Conservation (phyloP, 2,329 filamentous ascomycete genomes). For the Venturia effusa region DNA sequence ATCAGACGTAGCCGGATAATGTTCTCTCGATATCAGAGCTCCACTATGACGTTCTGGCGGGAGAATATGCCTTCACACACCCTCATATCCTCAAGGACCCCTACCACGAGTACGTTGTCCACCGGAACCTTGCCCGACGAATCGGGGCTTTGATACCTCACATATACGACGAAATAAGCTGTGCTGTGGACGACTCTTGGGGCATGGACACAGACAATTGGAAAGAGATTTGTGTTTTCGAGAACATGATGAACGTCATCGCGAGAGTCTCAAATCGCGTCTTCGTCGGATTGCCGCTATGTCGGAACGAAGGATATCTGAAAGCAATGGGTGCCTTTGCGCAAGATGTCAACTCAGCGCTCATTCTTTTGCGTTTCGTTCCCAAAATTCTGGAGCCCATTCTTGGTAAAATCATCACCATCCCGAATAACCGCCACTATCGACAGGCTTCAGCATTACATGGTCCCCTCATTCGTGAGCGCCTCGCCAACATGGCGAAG, state of each 20-base stretch:
- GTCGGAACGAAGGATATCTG: conserved; percentile 10
- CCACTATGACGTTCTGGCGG: conserved; percentile 29
- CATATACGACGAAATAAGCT: conserved; percentile 27
- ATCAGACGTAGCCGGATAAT: conserved; percentile 24
- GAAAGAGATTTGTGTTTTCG: conserved; percentile 12
- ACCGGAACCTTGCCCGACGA: conserved; percentile 29
- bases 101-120: conserved; percentile 32
- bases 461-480: conserved; percentile 24
- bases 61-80: conserved; percentile 28
- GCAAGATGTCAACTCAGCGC: not conserved
- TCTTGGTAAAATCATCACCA: conserved; percentile 18
- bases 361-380: conserved; percentile 1
- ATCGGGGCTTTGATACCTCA: conserved; percentile 27
- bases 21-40: conserved; percentile 26
- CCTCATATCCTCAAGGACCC: conserved; percentile 25
- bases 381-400: conserved; percentile 9
- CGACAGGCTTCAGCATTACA: conserved; percentile 21
- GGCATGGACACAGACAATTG: conserved; percentile 25
- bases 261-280: conserved; percentile 11
- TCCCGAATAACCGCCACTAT: conserved; percentile 23
- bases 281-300: conserved; percentile 10
- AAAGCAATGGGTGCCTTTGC: conserved; percentile 10
- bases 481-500: conserved; percentile 17
- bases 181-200: conserved; percentile 23
- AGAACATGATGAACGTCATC: conserved; percentile 12